Evolutionary conservation across 495 filamentous ascomycete species (phyloP).

Genomic region (Copromyces sp.): DNA sequence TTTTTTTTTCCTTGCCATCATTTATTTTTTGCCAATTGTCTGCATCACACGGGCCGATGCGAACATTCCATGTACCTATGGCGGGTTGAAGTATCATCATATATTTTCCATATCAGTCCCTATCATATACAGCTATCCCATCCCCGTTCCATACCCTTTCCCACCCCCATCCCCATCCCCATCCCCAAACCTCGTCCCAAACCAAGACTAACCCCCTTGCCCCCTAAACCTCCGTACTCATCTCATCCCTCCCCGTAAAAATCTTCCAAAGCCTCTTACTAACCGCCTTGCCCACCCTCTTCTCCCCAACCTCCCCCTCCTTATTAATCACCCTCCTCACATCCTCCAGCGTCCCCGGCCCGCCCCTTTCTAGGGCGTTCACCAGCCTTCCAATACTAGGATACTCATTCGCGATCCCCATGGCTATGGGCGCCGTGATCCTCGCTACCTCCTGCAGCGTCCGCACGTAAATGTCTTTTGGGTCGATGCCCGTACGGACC

Average conservation of each 20-base stretch:
- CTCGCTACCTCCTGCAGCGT: slow-evolving; percentile 73
- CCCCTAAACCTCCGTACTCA: slow-evolving; percentile 53
- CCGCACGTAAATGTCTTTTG: slow-evolving; percentile 58
- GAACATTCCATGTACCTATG: not conserved
- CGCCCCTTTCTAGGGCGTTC: slow-evolving; percentile 46
- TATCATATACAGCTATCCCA: not conserved
- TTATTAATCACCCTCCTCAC: slow-evolving; percentile 58
- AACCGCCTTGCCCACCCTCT: slow-evolving; percentile 56
- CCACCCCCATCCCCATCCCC: no score
- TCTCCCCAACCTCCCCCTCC: slow-evolving; percentile 54
- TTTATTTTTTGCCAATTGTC: not conserved
- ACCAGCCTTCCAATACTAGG: slow-evolving; percentile 47
- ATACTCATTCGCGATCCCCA: slow-evolving; percentile 57
- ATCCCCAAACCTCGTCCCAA: no score
- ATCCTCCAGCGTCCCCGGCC: slow-evolving; percentile 50
- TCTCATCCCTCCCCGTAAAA: slow-evolving; percentile 58
- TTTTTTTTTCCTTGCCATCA: not conserved
- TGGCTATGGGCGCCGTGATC: slow-evolving; percentile 63
- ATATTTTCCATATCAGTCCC: not conserved
- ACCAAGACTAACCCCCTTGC: no score
- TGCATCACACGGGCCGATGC: not conserved
- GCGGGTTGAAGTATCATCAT: not conserved
- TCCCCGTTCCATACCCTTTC: no score
- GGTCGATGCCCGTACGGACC: slow-evolving; percentile 60
- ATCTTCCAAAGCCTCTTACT: slow-evolving; percentile 66